Conservation (phyloP, 2,329 filamentous ascomycete species). For the Fusarium udum region DNA sequence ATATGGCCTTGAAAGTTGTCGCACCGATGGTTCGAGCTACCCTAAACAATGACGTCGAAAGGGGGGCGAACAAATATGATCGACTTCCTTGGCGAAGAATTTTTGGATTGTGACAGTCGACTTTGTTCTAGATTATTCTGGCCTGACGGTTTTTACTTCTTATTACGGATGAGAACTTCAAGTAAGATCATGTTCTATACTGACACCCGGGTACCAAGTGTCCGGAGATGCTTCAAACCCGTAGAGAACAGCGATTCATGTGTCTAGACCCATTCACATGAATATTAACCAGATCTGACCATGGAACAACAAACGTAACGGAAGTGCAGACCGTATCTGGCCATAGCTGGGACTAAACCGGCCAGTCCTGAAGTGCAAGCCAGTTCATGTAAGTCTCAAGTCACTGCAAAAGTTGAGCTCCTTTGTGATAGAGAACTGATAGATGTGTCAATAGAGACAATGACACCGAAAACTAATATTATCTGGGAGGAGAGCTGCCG, state of each 20-base stretch:
- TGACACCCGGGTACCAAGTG: not conserved
- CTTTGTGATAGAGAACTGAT: not conserved
- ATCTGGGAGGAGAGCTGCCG: not conserved
- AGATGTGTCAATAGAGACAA: not conserved
- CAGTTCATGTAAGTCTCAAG: not conserved
- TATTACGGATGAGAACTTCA: not conserved
- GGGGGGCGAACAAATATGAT: not conserved
- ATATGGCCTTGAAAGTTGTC: not conserved
- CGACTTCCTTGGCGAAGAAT: not conserved
- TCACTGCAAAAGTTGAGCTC: not conserved
- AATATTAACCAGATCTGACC: not conserved
- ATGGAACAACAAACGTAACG: not conserved
- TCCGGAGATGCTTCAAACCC: not conserved
- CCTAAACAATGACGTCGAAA: not conserved
- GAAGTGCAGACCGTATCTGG: too few species aligned
- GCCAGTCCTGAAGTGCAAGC: not conserved
- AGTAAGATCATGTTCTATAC: not conserved
- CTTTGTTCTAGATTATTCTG: not conserved
- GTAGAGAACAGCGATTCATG: not conserved
- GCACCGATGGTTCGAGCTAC: not conserved
- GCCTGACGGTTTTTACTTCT: not conserved
- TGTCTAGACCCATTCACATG: not conserved
- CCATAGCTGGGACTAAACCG: not conserved
- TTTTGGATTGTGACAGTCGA: not conserved
- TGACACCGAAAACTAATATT: not conserved